Evolutionary conservation across 2,329 filamentous ascomycete genomes (phyloP).

Genomic region (Plectosphaerella sp.): DNA sequence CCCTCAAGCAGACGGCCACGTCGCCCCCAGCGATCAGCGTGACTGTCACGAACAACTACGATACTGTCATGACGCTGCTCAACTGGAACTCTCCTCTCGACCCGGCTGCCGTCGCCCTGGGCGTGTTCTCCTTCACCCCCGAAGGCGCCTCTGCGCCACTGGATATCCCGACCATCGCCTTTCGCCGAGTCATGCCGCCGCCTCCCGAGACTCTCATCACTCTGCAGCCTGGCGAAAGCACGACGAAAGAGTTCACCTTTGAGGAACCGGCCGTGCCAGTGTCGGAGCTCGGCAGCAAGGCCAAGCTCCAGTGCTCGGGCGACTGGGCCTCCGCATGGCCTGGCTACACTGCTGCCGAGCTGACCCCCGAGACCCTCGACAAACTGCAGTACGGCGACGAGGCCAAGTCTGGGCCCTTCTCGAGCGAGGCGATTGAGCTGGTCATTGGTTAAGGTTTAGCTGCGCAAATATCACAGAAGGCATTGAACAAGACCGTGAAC

Average conservation of each 20-base stretch:
- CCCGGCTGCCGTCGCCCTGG: slow-evolving; percentile 32
- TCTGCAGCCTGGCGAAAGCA: slow-evolving; percentile 30
- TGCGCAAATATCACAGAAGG: too few relatives aligned
- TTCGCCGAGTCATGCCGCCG: slow-evolving; percentile 37
- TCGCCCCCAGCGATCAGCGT: slow-evolving; percentile 30
- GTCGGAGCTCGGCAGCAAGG: slow-evolving; percentile 24
- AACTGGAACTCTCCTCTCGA: slow-evolving; percentile 42
- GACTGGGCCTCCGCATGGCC: slow-evolving; percentile 33
- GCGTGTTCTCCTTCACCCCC: slow-evolving; percentile 34
- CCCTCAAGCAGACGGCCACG: slow-evolving; percentile 25
- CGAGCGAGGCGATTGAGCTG: slow-evolving; percentile 8
- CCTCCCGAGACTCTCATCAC: slow-evolving; percentile 30
- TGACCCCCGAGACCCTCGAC: slow-evolving; percentile 8
- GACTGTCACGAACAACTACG: slow-evolving; percentile 34
- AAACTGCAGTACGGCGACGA: slow-evolving; percentile 10
- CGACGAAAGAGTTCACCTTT: slow-evolving; percentile 29
- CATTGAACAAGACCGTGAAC: background rate
- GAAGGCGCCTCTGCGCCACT: slow-evolving; percentile 25
- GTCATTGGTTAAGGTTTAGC: background rate
- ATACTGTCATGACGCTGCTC: slow-evolving; percentile 33
- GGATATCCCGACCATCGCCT: slow-evolving; percentile 29
- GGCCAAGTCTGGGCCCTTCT: slow-evolving; percentile 9
- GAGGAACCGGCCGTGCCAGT: slow-evolving; percentile 28
- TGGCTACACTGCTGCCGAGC: slow-evolving; percentile 8
- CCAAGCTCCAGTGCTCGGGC: slow-evolving; percentile 29